phyloP scores from a whole-genome alignment of 495 filamentous ascomycete genomes.

The Jackrogersella multiformis region DNA sequence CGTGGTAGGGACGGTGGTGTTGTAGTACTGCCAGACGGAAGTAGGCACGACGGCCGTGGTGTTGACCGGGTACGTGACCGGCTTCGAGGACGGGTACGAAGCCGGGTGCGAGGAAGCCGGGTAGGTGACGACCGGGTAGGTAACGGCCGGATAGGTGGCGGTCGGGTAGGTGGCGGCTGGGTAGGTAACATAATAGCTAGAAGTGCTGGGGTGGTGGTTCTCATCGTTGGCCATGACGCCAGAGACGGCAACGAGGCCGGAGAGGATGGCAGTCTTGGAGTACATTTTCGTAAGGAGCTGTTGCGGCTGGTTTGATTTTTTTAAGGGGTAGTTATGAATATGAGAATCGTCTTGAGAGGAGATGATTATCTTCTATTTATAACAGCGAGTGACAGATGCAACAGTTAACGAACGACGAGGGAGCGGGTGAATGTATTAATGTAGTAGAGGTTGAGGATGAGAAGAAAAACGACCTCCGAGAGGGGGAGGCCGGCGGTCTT shows the following conservation, averaged over 20 bases:
- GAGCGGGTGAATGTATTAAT: conserved; percentile 6
- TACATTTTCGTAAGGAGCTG: conserved; percentile 31
- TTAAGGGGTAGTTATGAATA: too few species aligned
- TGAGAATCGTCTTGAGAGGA: not conserved
- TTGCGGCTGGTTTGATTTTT: conserved; percentile 2
- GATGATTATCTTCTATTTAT: not conserved
- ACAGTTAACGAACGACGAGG: conserved; percentile 37
- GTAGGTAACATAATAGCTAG: not conserved
- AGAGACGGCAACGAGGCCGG: conserved; percentile 39
- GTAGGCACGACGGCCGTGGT: conserved; percentile 16
- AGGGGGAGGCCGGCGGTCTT: conserved; percentile 24
- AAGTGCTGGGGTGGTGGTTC: not conserved
- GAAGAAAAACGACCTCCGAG: not conserved
- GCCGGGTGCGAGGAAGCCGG: conserved; percentile 2
- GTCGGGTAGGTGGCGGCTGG: not conserved
- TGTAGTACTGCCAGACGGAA: conserved; percentile 39
- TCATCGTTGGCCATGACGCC: conserved; percentile 34
- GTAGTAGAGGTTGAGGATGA: not conserved
- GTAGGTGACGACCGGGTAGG: not conserved
- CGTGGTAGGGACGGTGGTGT: conserved; percentile 39
- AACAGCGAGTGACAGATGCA: conserved; percentile 23
- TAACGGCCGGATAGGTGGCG: not conserved
- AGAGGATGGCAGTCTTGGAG: conserved; percentile 30
- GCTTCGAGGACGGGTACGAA: not conserved
- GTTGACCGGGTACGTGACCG: conserved; percentile 15